Evolutionary conservation across 2,329 filamentous ascomycete species (phyloP).

Genomic region (Xylariaceae sp.): DNA sequence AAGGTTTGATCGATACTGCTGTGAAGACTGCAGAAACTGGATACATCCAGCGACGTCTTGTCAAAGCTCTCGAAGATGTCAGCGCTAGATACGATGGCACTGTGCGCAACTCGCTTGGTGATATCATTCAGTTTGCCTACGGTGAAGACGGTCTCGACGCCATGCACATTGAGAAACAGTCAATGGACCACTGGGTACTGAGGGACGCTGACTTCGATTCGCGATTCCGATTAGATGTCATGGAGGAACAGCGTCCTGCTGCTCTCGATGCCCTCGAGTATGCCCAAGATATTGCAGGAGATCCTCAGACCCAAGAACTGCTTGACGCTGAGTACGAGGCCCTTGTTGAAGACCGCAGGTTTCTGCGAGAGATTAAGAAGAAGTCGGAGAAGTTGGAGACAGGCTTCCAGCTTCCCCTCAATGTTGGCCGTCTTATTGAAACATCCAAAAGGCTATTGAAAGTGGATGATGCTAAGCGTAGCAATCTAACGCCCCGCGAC

Average conservation of each 20-base stretch:
- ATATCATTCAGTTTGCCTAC: slow-evolving; percentile 95
- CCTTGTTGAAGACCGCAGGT: slow-evolving; percentile 67
- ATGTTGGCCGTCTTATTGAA: slow-evolving; percentile 85
- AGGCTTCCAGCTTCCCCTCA: slow-evolving; percentile 86
- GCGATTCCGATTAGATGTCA: slow-evolving; percentile 82
- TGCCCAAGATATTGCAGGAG: slow-evolving; percentile 79
- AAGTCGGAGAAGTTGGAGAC: slow-evolving; percentile 69
- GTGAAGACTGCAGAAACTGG: slow-evolving; percentile 99
- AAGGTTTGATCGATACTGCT: slow-evolving; percentile 98
- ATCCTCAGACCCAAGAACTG: slow-evolving; percentile 79
- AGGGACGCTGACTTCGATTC: slow-evolving; percentile 73
- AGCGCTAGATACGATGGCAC: slow-evolving; percentile 98
- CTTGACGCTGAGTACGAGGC: slow-evolving; percentile 87
- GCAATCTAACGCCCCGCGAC: slow-evolving; percentile 83
- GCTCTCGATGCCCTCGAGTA: slow-evolving; percentile 77
- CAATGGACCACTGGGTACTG: slow-evolving; percentile 79
- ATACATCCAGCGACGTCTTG: slow-evolving; percentile 96
- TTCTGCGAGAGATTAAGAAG: slow-evolving; percentile 65
- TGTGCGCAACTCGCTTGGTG: slow-evolving; percentile 91
- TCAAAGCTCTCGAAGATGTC: slow-evolving; percentile 96
- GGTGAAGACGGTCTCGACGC: slow-evolving; percentile 96
- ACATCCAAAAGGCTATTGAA: slow-evolving; percentile 87
- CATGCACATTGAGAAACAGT: slow-evolving; percentile 88
- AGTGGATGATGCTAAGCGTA: slow-evolving; percentile 78
- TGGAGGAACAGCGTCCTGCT: slow-evolving; percentile 56